Conservation (phyloP, 176 grass and related monocot species). For the Themeda triandra region DNA sequence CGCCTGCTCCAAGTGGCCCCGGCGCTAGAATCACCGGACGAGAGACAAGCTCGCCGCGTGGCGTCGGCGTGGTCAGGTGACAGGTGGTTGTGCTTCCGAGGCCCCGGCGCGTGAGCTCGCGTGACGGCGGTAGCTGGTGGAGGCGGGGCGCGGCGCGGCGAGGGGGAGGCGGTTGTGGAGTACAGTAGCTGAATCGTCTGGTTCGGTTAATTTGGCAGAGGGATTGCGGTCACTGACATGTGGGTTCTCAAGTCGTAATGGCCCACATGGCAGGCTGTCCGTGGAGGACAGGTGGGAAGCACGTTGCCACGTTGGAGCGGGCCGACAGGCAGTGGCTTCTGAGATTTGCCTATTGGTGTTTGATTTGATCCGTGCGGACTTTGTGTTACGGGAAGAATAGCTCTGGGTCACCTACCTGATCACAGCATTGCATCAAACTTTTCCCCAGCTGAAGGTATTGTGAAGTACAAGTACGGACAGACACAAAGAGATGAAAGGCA, state of each 20-base stretch:
- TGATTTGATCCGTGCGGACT: background rate
- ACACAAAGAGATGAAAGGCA: background rate
- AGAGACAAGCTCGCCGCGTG: constrained; percentile 6
- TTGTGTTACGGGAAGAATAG: background rate
- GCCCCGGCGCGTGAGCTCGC: background rate
- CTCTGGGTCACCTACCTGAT: background rate
- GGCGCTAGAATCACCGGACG: background rate
- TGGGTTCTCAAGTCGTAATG: background rate
- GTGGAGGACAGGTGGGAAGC: background rate
- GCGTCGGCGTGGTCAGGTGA: background rate
- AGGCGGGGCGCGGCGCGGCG: constrained; percentile 7
- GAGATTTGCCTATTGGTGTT: constrained; percentile 12
- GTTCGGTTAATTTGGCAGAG: background rate
- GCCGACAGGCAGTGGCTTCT: background rate
- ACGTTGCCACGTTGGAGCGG: background rate
- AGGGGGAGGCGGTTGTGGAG: constrained; percentile 10
- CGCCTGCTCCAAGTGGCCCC: background rate
- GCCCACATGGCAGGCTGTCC: background rate
- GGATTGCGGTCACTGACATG: background rate
- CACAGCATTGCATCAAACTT: background rate
- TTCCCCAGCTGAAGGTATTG: background rate
- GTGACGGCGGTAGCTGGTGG: background rate
- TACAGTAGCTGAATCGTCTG: background rate
- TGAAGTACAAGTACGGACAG: background rate
- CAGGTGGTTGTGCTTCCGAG: background rate